phyloP scores from a whole-genome alignment of 1,284 basidiomycete genomes.

The Ceratobasidium sp. region DNA sequence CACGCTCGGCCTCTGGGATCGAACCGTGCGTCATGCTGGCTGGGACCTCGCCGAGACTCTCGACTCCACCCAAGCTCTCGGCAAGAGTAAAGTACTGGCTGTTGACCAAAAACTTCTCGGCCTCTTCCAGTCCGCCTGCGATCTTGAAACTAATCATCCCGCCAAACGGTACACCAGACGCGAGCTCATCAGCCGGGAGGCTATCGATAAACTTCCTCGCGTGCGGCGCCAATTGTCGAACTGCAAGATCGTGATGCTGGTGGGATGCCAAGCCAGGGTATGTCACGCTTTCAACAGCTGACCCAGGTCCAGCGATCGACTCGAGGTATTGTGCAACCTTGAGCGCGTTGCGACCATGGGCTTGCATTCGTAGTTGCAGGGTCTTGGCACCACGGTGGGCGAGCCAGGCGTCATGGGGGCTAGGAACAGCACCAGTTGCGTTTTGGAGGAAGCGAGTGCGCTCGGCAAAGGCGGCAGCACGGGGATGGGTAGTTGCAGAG shows the following conservation, averaged over 20 bases:
- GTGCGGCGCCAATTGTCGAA: slow-evolving; percentile 69
- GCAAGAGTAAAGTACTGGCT: slow-evolving; percentile 86
- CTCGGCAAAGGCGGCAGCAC: slow-evolving; percentile 59
- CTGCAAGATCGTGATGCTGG: slow-evolving; percentile 33
- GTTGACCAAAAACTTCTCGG: slow-evolving; percentile 78
- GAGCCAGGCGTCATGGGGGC: slow-evolving; percentile 92
- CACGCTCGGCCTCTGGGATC: slow-evolving; percentile 80
- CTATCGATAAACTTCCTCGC: slow-evolving; percentile 63
- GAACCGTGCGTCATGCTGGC: slow-evolving; percentile 87
- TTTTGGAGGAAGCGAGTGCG: slow-evolving; percentile 92
- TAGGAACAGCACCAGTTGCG: slow-evolving; percentile 89
- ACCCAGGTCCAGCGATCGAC: slow-evolving; percentile 59
- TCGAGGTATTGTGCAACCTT: slow-evolving; percentile 78
- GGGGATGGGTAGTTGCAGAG: slow-evolving; percentile 61
- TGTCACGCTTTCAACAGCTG: slow-evolving; percentile 63
- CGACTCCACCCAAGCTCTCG: slow-evolving; percentile 92
- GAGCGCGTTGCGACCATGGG: slow-evolving; percentile 89
- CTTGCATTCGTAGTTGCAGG: slow-evolving; percentile 86
- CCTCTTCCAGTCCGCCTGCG: slow-evolving; percentile 67
- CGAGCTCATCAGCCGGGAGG: slow-evolving; percentile 41
- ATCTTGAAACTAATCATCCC: slow-evolving; percentile 70
- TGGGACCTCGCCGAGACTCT: slow-evolving; percentile 89
- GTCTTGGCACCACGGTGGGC: slow-evolving; percentile 94
- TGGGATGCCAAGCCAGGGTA: slow-evolving; percentile 67
- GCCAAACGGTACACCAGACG: slow-evolving; percentile 51